Conservation (phyloP, 2,329 filamentous ascomycete species). For the Colletotrichum chrysophilum region DNA sequence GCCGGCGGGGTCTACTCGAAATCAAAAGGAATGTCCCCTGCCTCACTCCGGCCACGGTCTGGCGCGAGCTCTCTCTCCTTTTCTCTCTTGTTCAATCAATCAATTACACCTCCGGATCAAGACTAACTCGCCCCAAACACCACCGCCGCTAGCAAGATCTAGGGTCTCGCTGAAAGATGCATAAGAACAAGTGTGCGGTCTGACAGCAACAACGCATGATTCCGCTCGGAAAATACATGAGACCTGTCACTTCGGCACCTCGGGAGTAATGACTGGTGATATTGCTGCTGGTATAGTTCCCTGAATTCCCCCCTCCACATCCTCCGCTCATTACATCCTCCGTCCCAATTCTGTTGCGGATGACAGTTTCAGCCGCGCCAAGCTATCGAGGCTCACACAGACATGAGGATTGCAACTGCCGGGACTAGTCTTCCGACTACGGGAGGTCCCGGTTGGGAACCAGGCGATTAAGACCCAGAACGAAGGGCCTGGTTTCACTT, state of each 20-base stretch:
- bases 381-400: background rate
- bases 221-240: background rate
- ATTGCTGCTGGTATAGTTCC: background rate
- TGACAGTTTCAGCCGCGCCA: constrained; percentile 12
- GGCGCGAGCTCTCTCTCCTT: background rate
- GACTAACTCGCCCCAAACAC: background rate
- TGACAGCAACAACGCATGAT: background rate
- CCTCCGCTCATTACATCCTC: background rate
- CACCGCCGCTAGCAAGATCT: background rate
- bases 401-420: background rate
- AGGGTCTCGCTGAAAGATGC: background rate
- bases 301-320: background rate
- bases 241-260: background rate
- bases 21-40: background rate
- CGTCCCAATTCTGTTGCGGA: constrained; percentile 6
- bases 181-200: background rate
- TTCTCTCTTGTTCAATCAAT: background rate
- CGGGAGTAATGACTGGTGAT: background rate
- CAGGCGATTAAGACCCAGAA: background rate
- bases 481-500: background rate
- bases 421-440: background rate
- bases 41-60: background rate
- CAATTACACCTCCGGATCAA: constrained; percentile 3
- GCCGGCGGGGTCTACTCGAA: background rate
- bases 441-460: background rate